Conservation (phyloP, 768 basidiomycete genomes). For the Coprinopsis marcescibilis region DNA sequence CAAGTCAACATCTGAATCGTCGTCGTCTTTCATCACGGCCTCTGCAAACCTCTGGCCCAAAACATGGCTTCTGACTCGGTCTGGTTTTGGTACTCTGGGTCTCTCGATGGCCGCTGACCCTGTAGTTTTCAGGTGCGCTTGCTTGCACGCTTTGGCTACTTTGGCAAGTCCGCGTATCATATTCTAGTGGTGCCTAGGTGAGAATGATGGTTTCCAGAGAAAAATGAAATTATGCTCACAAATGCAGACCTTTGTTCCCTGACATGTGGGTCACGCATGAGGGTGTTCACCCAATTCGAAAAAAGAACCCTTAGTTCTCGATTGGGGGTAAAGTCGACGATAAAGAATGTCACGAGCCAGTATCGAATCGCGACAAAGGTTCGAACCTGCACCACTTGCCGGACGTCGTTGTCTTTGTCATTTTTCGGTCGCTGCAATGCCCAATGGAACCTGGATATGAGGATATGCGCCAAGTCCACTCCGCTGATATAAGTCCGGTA, state of each 20-base stretch:
- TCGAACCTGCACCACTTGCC: constrained; percentile 77
- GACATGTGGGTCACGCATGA: constrained; percentile 66
- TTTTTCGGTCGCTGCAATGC: constrained; percentile 51
- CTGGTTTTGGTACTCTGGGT: constrained; percentile 30
- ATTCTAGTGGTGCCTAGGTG: constrained; percentile 37
- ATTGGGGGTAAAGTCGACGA: constrained; percentile 81
- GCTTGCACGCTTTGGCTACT: constrained; percentile 77
- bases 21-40: constrained; percentile 38
- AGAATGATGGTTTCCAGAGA: constrained; percentile 8
- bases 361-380: constrained; percentile 88
- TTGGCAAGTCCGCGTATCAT: constrained; percentile 81
- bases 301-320: constrained; percentile 67
- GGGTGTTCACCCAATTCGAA: constrained; percentile 76
- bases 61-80: constrained; percentile 36
- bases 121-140: constrained; percentile 40
- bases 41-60: constrained; percentile 66
- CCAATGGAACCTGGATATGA: constrained; percentile 90
- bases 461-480: constrained; percentile 72
- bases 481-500: constrained; percentile 82
- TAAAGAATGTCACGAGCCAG: constrained; percentile 89
- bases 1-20: constrained; percentile 71
- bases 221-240: constrained; percentile 40
- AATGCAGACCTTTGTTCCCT: constrained; percentile 61
- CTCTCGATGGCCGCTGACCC: constrained; percentile 24
- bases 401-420: constrained; percentile 59